phyloP scores from a whole-genome alignment of 2,329 filamentous ascomycete species.

The Fusarium armeniacum region DNA sequence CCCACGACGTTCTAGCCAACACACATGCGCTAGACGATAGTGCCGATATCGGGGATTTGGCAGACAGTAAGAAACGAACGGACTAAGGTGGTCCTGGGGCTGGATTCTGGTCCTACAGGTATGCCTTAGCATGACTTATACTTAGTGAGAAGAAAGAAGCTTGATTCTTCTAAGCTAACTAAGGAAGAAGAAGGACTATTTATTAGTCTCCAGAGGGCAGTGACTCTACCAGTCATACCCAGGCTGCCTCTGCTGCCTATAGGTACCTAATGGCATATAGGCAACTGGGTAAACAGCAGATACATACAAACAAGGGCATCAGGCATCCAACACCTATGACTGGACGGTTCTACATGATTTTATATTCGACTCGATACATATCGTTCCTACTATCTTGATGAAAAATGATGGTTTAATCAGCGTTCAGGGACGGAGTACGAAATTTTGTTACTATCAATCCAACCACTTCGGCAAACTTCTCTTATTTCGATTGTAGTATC shows the following conservation, averaged over 20 bases:
- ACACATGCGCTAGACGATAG: constrained; percentile 40
- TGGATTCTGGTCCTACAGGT: constrained; percentile 2
- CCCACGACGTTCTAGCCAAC: constrained; percentile 41
- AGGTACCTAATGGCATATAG: no score
- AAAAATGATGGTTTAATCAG: constrained; percentile 8
- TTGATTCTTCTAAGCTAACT: no score
- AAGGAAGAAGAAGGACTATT: no score
- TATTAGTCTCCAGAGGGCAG: no score
- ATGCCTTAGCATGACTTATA: constrained; percentile 1
- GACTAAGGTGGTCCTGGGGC: constrained; percentile 45
- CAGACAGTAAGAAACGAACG: constrained; percentile 53
- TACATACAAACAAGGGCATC: no score
- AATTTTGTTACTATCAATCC: constrained; percentile 6
- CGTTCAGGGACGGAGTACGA: constrained; percentile 8
- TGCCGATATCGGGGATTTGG: constrained; percentile 48
- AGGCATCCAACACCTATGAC: constrained; percentile 1
- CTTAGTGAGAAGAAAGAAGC: no score
- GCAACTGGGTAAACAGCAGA: no score
- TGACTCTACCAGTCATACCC: no score
- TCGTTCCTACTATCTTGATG: constrained; percentile 4
- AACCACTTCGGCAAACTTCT: background rate
- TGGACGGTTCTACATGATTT: constrained; percentile 30
- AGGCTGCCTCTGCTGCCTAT: no score
- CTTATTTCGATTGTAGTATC: background rate
- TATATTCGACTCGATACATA: constrained; percentile 15